Evolutionary conservation across 2,329 filamentous ascomycete species (phyloP), one percentile per base, ranked within the genome.

Genomic region (Fusarium armeniacum): DNA sequence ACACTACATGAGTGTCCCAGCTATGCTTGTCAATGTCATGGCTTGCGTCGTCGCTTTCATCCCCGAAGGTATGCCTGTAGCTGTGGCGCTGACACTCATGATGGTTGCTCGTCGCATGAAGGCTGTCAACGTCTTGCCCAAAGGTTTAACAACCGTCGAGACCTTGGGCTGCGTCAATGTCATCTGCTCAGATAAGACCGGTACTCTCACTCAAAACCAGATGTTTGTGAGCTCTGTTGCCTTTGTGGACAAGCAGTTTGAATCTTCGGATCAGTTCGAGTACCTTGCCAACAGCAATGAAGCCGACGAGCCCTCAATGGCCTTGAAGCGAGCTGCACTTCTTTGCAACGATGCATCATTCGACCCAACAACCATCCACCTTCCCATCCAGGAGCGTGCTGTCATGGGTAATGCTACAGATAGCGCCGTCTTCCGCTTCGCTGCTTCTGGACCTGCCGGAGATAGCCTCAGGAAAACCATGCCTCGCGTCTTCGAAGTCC

Each of bases 21-120:
- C 77, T 0, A 83, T 83, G 78, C 74, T 84, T 2, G 81, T 82
- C 74, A 80, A 83, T n/a, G 80, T 81, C 54, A 83, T 84, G 78
- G 80, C 80, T 18, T 82, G 80, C 20, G 69, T 82, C 20, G 79
- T 81, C 5, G 80, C 79, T 3, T 81, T 80, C 47, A 80, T 81
- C 7, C 79, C 80, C 0, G 80, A 82, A 59, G 80, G 80, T 36
- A 78, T 82, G 74, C 80, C 80, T 1, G 78, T 81, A 7, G 79
- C 72, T 12, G 80, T 81, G 2, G 77, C 80, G 0, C 61, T 82
- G 32, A 83, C 81, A 0, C 75, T 83, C 1, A 80, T 82, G 79
- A 79, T 83, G 76, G 77, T 82, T 0, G 81, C 81, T 4, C 75
- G 77, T 18, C 78, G 74, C 38, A 83, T 83, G 81, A 83, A 82